Evolutionary conservation across 371 early-diverging fungal genomes (phyloP), one percentile per base, ranked within the genome.

Genomic region (Cokeromyces recurvatus): DNA sequence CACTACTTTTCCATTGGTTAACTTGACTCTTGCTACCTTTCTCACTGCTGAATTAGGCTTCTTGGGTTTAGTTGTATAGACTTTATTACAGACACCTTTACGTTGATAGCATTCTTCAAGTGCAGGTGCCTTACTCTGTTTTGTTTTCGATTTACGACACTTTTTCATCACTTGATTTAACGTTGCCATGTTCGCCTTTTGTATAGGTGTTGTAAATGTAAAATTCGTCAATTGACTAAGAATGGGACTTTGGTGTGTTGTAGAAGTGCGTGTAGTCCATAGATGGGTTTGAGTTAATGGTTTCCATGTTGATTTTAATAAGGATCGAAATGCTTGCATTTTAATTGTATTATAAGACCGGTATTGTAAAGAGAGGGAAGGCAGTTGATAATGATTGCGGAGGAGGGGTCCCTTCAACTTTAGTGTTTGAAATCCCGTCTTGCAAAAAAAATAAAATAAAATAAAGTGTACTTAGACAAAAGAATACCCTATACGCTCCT

Each of bases 121-220:
- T 12, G 93, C 92, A n/a, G 96, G 97, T 2, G 93, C 70, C 51
- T 86, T 87, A 55, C 85, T 78, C 31, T 77, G 63, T 29, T 78
- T 82, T 31, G 59, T 59, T 46, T 77, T 79, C 21, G 74, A 64
- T 66, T 90, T 92, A 46, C 97, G 91, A 55, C 77, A 75, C 46
- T 90, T 90, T 29, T 87, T 83, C 55, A 96, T 94, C 32, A 92
- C 93, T 61, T 97, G 97, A 71, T 93, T 94, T 38, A 97, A 77
- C 1, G 98, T 95, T n/a, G 94, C 93, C 86, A 86, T 89, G 53
- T 55, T 51, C 4, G 62, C 57, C 32, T 54, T 56, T 45, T 74
- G 74, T 24, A 32, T 23, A 38, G 44, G 41, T 19, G 40, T 48
- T 25, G 53, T 38, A 16, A 47, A 45, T 6, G 32, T 43, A 20